Base-by-base conservation (phyloP, 306 rosid genomes). In the Aeschynomene evenia region DNA sequence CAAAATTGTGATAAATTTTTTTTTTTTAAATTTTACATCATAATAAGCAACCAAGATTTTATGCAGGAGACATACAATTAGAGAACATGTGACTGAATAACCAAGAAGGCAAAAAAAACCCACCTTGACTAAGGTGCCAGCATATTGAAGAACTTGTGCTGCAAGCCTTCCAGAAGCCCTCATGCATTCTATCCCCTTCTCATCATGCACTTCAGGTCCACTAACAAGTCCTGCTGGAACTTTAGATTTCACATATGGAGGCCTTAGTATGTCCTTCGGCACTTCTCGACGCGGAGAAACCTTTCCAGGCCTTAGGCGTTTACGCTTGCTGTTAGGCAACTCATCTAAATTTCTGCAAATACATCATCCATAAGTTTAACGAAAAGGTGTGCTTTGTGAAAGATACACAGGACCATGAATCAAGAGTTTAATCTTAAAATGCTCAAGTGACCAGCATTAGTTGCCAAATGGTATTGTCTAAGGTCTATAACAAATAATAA, bases 141-240 rank as follows among this genome's bases (percentile, higher is more conserved):
- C 98, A 84, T 82, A 81, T 76, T 88, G 87, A 71, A 94, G 96
- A 90, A 94, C 97, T 76, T 85, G 85, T 0, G 97, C 98, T n/a
- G 98, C 96, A 74, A 94, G 97, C 82, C 79, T 79, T 70, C 97
- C 98, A 13, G 97, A 90, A 77, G 95, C 96, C 85, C 92, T 87
- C 97, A 94, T 94, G 77, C 81, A 82, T 72, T 90, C 90, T 45
- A 87, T 87, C 63, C 97, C 98, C 42, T 82, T 62, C 81, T 90
- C 82, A 66, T 88, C 96, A 62, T 94, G 98, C 61, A 94, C 82
- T 81, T 94, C 85, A 59, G 94, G 82, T 13, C 94, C 97, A 67
- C 84, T 87, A 1, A 84, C 83, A 51, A 93, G 77, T 63, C 97
- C 97, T 16, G 98, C 88, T 0, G 91, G 82, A 39, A 9, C 13